Conservation (phyloP, 352 stramenopile genomes). For the Phytophthora meadii region DNA sequence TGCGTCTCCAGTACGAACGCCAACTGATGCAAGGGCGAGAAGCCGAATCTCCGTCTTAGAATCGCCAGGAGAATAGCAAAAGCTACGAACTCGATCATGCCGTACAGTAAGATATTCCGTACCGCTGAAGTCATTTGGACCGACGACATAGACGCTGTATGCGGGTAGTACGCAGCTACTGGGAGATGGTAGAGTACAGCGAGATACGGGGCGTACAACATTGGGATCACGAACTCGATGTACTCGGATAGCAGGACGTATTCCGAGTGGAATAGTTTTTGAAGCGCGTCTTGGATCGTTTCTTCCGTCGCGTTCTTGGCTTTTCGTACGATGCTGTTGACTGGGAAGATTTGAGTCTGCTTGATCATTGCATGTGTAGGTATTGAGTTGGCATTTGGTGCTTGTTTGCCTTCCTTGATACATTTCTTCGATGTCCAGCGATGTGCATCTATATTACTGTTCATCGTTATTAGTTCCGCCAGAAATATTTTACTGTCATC, state of each 20-base stretch:
- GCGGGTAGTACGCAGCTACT: constrained; percentile 7
- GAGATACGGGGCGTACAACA: constrained; percentile 13
- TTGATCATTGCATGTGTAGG: neutral
- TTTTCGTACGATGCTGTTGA: neutral
- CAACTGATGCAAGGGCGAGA: constrained; percentile 31
- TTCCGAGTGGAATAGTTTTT: constrained; percentile 14
- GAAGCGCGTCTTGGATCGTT: neutral
- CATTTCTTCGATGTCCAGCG: neutral
- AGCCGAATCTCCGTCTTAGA: constrained; percentile 23
- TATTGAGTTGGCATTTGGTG: neutral
- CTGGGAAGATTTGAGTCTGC: constrained; percentile 6
- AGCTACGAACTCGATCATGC: constrained; percentile 10
- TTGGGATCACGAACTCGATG: constrained; percentile 9
- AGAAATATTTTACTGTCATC: constrained; percentile 5
- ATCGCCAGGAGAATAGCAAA: constrained; percentile 13
- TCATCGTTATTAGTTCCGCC: constrained; percentile 6
- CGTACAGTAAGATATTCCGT: constrained; percentile 16
- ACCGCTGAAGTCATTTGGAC: neutral
- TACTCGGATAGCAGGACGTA: constrained; percentile 16
- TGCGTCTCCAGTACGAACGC: constrained; percentile 48
- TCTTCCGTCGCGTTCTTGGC: neutral
- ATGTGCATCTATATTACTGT: neutral
- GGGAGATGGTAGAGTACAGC: constrained; percentile 1
- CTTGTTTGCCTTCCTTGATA: neutral
- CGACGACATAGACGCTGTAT: constrained; percentile 1